phyloP scores from a whole-genome alignment of 495 filamentous ascomycete genomes.

The Barbatosphaeria neglecta region DNA sequence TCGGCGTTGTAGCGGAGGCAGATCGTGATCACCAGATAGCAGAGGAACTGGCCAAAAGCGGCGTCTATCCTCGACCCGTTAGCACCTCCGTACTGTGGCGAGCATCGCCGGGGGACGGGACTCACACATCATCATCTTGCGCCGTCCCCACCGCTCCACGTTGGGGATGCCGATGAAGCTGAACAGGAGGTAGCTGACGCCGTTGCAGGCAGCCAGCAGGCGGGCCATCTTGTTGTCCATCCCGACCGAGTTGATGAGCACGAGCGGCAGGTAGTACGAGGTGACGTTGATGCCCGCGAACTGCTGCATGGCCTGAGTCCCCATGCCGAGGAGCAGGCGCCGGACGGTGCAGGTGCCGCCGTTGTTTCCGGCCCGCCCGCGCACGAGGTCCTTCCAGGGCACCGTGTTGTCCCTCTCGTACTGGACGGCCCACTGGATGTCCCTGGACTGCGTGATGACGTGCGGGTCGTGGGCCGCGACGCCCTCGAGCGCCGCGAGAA shows the following conservation, averaged over 20 bases:
- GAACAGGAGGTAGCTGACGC: slow-evolving; percentile 21
- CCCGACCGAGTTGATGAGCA: slow-evolving; percentile 26
- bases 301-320: slow-evolving; percentile 22
- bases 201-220: slow-evolving; percentile 15
- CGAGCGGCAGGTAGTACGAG: slow-evolving; percentile 25
- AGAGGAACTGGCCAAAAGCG: slow-evolving; percentile 40
- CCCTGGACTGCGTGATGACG: slow-evolving; percentile 8
- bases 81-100: too few species aligned
- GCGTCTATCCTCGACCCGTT: slow-evolving; percentile 24
- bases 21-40: slow-evolving; percentile 45
- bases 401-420: slow-evolving; percentile 6
- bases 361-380: background rate
- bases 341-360: slow-evolving; percentile 13
- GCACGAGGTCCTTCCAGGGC: slow-evolving; percentile 3
- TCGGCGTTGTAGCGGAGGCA: slow-evolving; percentile 32
- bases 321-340: slow-evolving; percentile 12
- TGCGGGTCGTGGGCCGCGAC: slow-evolving; percentile 5
- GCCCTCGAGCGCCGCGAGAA: slow-evolving; percentile 14
- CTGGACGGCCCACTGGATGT: slow-evolving; percentile 8
- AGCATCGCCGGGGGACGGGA: slow-evolving; percentile 11
- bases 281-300: slow-evolving; percentile 13
- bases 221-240: slow-evolving; percentile 11
- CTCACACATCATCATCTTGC: slow-evolving; percentile 41
- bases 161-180: slow-evolving; percentile 35
- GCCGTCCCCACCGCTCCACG: slow-evolving; percentile 39